Evolutionary conservation across 2,329 filamentous ascomycete species (phyloP), one percentile per base, ranked within the genome.

Genomic region (Xylaria sp.): DNA sequence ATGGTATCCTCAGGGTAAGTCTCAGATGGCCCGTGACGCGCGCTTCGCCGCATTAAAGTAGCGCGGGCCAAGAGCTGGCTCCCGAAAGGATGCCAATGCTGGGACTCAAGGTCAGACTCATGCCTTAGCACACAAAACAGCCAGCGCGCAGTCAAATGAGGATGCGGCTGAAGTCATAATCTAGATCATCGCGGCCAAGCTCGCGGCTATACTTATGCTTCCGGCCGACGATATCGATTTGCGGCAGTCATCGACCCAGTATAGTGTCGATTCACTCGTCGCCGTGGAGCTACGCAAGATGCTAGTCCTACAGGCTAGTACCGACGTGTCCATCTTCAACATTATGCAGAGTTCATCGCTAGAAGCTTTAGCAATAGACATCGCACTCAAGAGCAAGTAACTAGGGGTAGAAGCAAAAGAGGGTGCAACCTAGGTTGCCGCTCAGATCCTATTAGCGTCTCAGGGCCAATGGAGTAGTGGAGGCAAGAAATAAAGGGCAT

Each of bases 231-330:
- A 65, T 12, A 51, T 65, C n/a, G 62, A 57, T 28, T 12, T 25
- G 10, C 13, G 2, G 1, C 0, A 39, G 15, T 13, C 52, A 18
- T 28, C 28, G 3, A 2, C 37, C 3, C 32, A 20, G 2, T 64
- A 32, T n/a, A 52, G 62, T 2, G 32, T 64, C 18, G 62, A 64
- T n/a, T 64, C 62, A 1, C 62, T 64, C 2, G 52, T 64, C 2
- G 62, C 62, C 0, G 62, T 64, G 1, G 62, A 64, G 23, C 15
- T 57, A 7, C 39, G 51, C 15, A 64, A 64, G 41, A 34, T 32
- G 62, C 39, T 64, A 13, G 52, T 37, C 1, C 5, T 23, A 8
- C 15, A 50, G 6, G 41, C 52, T 18, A 12, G 1, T 2, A 28
- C 41, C 1, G 52, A 56, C 13, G 4, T 57, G n/a, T 48, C 52